phyloP scores from a whole-genome alignment of 78 protist genomes.

The slime mould (Dictyostelium discoideum) region DNA sequence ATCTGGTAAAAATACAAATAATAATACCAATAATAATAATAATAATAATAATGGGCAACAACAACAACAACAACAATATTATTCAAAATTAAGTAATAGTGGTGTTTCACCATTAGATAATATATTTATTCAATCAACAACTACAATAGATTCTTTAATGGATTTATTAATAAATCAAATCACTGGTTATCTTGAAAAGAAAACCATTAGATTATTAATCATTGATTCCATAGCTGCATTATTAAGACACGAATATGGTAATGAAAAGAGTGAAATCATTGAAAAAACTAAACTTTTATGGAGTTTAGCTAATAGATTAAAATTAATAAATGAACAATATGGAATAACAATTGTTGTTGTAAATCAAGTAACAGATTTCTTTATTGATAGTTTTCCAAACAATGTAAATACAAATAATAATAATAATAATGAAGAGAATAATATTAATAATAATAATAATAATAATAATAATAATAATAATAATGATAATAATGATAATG shows the following conservation, averaged over 20 bases:
- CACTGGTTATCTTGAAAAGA: background rate
- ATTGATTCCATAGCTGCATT: constrained; percentile 81
- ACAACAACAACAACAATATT: background rate
- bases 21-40: background rate
- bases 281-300: constrained; percentile 50
- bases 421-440: background rate
- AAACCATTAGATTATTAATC: constrained; percentile 26
- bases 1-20: background rate
- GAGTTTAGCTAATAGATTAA: constrained; percentile 38
- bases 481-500: background rate
- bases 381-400: constrained; percentile 6
- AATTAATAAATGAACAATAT: constrained; percentile 44
- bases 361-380: constrained; percentile 65
- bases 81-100: background rate
- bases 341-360: constrained; percentile 53
- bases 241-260: constrained; percentile 49
- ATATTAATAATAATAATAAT: background rate
- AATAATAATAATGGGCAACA: background rate
- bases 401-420: background rate
- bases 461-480: background rate
- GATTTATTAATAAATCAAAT: background rate
- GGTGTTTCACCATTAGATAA: background rate
- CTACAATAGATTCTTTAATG: constrained; percentile 5
- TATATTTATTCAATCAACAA: constrained; percentile 14
- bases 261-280: constrained; percentile 23